Evolutionary conservation across 208 protist genomes (phyloP), one percentile per base, ranked within the genome.

Genomic region (Leishmania martiniquensis): DNA sequence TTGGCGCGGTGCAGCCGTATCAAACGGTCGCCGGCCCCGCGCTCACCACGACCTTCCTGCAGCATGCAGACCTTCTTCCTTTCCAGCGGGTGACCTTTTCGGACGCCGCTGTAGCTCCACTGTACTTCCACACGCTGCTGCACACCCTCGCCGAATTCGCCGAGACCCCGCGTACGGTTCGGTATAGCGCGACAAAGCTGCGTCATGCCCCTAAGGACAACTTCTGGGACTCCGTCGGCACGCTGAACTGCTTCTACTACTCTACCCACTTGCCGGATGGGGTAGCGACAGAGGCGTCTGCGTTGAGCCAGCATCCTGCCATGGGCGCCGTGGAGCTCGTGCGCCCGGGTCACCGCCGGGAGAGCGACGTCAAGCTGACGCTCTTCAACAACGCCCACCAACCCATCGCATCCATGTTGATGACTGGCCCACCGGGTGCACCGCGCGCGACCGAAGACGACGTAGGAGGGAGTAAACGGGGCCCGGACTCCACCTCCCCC

Each of bases 1-100:
- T 95, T 39, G 86, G 85, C 2, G 86, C 92, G 0, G 92, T 89
- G 29, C 94, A 97, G 87, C 94, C 94, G 44, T 97, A 97, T 75
- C 87, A 92, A 44, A 97, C 94, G 10, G 67, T 96, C 47, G 87
- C 86, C 7, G 94, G 94, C 45, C 91, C 94, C 0, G 94, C 90
- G 13, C 88, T 97, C 15, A 90, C 85, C 17, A 83, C 88, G 3
- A 82, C 90, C 77, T 97, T 97, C 63, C 49, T 87, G 5, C 83
- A 81, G 59, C 85, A 94, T 47, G 86, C 90, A 3, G 74, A 76
- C 17, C 78, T 94, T 20, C 78, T 95, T 45, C 87, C 90, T 0
- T 96, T 97, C 52, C 91, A 95, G 77, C 63, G 70, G 17, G 69
- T 85, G 0, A 84, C 90, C 37, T 93, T 97, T 80, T 80, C 59